These are phyloP conservation scores for Suhomyces kilbournensis DNA, from an alignment of 805 yeast species.

Conservation along the genomic window DNA sequence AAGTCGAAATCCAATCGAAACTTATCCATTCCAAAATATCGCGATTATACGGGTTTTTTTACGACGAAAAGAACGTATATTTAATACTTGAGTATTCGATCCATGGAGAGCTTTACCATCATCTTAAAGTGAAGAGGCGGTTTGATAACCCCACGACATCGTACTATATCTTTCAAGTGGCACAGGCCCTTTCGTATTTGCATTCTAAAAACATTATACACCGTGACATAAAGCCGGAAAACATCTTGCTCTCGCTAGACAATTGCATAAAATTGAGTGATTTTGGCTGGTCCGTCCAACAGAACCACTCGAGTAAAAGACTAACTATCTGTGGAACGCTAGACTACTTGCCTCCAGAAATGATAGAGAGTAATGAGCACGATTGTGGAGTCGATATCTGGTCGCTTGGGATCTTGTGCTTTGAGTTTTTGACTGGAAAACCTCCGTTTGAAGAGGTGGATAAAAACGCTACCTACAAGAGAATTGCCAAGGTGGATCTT, in stretches of 20 bases:
- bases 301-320: slow-evolving; percentile 38
- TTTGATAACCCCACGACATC: slow-evolving; percentile 75
- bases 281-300: slow-evolving; percentile 94
- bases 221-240: slow-evolving; percentile 93
- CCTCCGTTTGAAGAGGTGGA: slow-evolving; percentile 91
- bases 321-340: slow-evolving; percentile 91
- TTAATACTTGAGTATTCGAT: slow-evolving; percentile 80
- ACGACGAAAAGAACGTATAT: slow-evolving; percentile 77
- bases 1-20: slow-evolving; percentile 84
- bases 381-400: slow-evolving; percentile 81
- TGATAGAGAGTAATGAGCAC: slow-evolving; percentile 81
- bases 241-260: slow-evolving; percentile 72
- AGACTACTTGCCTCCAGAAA: slow-evolving; percentile 93
- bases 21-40: slow-evolving; percentile 76
- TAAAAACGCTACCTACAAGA: slow-evolving; percentile 71
- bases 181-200: slow-evolving; percentile 72
- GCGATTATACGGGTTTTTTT: slow-evolving; percentile 81
- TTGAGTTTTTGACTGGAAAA: slow-evolving; percentile 79
- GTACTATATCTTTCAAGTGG: slow-evolving; percentile 76
- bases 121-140: slow-evolving; percentile 60
- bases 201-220: slow-evolving; percentile 83
- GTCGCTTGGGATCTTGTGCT: slow-evolving; percentile 87
- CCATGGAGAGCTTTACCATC: slow-evolving; percentile 81
- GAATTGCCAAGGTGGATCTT: slow-evolving; percentile 77
- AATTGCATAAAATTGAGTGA: slow-evolving; percentile 83